Percentiles rank a stretch among this genome's conserved stretches.
Conservation (phyloP, 495 filamentous ascomycete genomes). For the Extremus antarcticus region DNA sequence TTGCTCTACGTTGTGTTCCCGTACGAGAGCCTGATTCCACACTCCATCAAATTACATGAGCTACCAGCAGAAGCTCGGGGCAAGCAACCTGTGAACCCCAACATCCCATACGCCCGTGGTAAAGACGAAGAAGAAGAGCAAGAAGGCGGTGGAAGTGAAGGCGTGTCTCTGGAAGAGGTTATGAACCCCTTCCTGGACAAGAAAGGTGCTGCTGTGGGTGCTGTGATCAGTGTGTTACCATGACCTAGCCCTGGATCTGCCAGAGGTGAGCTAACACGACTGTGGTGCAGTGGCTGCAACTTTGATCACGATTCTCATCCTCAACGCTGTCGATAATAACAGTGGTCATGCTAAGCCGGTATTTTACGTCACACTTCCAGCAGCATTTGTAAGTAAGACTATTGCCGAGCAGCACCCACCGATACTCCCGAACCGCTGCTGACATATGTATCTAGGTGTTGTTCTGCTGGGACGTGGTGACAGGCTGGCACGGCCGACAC, state of each 20-base stretch:
- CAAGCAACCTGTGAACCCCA: slow-evolving; percentile 52
- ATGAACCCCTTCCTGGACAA: slow-evolving; percentile 62
- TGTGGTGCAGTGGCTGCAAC: slow-evolving; percentile 43
- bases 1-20: slow-evolving; percentile 54
- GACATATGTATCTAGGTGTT: too few relatives aligned
- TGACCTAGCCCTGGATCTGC: too few relatives aligned
- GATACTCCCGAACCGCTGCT: too few relatives aligned
- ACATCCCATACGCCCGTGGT: slow-evolving; percentile 48
- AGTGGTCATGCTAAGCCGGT: slow-evolving; percentile 39
- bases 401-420: too few relatives aligned
- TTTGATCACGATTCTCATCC: slow-evolving; percentile 44
- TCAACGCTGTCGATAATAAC: slow-evolving; percentile 45
- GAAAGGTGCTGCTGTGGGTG: slow-evolving; percentile 48
- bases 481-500: slow-evolving; percentile 46
- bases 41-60: slow-evolving; percentile 53
- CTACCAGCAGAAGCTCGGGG: slow-evolving; percentile 43
- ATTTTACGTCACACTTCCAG: slow-evolving; percentile 52
- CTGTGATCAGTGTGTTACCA: slow-evolving; percentile 34
- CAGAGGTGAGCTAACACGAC: too few relatives aligned
- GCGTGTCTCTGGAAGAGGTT: slow-evolving; percentile 49
- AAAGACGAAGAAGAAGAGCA: slow-evolving; percentile 29
- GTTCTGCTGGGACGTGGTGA: slow-evolving; percentile 50
- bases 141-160: slow-evolving; percentile 35
- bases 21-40: slow-evolving; percentile 49
- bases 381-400: slow-evolving; percentile 49